These are phyloP conservation scores for Aspergillus fumigatiaffinis DNA, from an alignment of 2,329 filamentous ascomycete species.

Conservation along the genomic window DNA sequence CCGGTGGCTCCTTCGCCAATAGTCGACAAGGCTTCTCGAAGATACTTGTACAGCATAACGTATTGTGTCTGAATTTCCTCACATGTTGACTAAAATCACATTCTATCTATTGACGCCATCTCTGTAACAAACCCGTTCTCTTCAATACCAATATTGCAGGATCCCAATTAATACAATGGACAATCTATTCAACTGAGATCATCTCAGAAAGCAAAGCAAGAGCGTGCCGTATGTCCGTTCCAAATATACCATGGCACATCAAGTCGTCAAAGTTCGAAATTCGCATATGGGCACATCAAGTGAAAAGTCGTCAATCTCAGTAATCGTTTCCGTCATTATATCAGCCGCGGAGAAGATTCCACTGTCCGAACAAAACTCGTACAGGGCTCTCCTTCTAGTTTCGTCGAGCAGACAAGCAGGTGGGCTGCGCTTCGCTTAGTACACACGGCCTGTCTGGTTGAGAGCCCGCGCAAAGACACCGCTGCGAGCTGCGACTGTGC, in stretches of 20 bases:
- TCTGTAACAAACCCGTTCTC: neutral
- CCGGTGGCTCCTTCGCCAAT: neutral
- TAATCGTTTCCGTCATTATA: neutral
- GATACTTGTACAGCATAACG: neutral
- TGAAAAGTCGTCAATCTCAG: neutral
- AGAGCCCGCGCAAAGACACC: neutral
- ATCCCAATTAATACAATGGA: neutral
- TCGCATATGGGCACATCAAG: neutral
- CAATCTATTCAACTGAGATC: neutral
- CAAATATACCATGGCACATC: neutral
- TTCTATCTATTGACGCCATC: neutral
- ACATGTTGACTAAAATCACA: neutral
- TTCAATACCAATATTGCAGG: neutral
- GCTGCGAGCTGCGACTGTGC: slow-evolving; percentile 1
- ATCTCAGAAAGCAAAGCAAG: neutral
- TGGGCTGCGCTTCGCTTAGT: neutral
- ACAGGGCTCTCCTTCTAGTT: neutral
- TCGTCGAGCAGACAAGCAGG: neutral
- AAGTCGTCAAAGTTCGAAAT: neutral
- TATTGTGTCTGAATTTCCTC: neutral
- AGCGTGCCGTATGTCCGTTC: neutral
- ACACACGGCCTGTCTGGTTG: neutral
- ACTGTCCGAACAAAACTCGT: no score
- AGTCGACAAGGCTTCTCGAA: no score
- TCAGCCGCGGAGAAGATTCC: no score